Conservation (phyloP, 1,284 basidiomycete genomes). For the Malassezia yamatoensis region DNA sequence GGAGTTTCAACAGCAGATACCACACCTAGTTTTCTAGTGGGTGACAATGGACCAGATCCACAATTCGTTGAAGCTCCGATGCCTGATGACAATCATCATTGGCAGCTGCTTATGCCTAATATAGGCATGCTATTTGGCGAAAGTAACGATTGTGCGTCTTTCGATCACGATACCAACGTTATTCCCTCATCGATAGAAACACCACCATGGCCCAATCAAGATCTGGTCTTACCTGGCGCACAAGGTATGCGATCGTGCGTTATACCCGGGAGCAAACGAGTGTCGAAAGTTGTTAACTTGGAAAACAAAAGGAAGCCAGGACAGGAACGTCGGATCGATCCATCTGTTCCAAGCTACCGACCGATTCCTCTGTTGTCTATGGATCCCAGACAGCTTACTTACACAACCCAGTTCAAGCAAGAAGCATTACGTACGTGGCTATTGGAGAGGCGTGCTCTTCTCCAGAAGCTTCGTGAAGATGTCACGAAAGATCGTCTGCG, state of each 20-base stretch:
- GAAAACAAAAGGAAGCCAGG: not conserved
- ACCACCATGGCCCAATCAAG: not conserved
- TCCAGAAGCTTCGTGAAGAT: conserved; percentile 6
- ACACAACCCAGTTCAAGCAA: not conserved
- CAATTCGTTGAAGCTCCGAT: not conserved
- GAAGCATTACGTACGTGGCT: conserved; percentile 11
- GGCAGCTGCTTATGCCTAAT: not conserved
- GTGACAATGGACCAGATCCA: not conserved
- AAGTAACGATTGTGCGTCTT: not conserved
- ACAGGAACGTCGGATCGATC: not conserved
- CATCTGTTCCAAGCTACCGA: not conserved
- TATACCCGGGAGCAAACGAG: not conserved
- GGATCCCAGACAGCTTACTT: not conserved
- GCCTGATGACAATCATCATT: not conserved
- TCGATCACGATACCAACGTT: not conserved
- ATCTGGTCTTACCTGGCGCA: not conserved
- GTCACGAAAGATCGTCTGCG: not conserved
- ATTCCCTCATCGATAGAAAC: not conserved
- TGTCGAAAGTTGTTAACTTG: not conserved
- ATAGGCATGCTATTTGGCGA: not conserved
- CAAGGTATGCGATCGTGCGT: too few species aligned
- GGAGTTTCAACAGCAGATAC: not conserved
- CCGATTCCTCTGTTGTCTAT: not conserved
- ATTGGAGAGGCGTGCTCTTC: conserved; percentile 12
- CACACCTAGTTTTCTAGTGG: not conserved